phyloP scores from a whole-genome alignment of 2,329 filamentous ascomycete genomes.

The Podosphaera fusca region DNA sequence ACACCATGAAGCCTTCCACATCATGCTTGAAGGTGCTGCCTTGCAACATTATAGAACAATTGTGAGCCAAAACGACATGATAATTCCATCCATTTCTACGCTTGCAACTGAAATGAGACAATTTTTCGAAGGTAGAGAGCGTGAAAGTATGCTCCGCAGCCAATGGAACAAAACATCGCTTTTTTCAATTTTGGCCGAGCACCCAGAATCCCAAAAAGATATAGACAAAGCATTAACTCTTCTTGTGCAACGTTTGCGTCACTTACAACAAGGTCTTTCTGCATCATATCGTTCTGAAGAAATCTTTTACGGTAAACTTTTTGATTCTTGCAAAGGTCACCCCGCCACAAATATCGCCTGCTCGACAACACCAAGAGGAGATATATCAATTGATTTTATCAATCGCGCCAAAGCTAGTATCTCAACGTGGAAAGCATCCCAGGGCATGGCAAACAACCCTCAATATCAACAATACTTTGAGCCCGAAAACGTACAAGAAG shows the following conservation, averaged over 20 bases:
- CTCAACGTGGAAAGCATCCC: not conserved
- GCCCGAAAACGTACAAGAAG: not conserved
- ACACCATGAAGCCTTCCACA: too few relatives aligned
- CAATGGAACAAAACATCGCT: not conserved
- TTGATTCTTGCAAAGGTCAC: not conserved
- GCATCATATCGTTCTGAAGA: not conserved
- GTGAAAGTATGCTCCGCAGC: not conserved
- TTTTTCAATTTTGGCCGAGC: not conserved
- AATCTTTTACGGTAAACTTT: not conserved
- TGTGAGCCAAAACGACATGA: not conserved
- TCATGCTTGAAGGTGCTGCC: too few relatives aligned
- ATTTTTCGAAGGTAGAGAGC: not conserved
- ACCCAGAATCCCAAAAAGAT: not conserved
- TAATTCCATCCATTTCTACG: not conserved
- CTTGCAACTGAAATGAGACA: not conserved
- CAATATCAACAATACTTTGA: too few relatives aligned
- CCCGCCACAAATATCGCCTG: not conserved
- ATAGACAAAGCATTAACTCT: not conserved
- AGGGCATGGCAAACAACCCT: not conserved
- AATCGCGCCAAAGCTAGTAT: not conserved
- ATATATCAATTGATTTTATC: slow-evolving; percentile 1
- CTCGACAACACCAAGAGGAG: not conserved
- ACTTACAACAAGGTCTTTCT: not conserved
- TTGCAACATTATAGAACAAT: too few relatives aligned
- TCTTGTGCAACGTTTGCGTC: not conserved